phyloP scores from a whole-genome alignment of 768 basidiomycete genomes.

The Cyclocybe aegerita region DNA sequence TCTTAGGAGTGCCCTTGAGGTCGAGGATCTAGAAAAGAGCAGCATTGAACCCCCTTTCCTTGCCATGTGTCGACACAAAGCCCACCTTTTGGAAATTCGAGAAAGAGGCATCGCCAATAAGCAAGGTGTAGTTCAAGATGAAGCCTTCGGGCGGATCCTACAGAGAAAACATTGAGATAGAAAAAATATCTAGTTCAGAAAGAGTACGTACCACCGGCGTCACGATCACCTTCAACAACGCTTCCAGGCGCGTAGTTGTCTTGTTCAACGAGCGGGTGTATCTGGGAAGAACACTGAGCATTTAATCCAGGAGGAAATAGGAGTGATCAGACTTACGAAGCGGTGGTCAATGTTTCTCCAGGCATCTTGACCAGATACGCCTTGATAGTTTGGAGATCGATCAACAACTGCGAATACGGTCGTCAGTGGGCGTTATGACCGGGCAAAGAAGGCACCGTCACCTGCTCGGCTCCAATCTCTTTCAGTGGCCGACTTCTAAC shows the following conservation, averaged over 20 bases:
- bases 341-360: constrained; percentile 58
- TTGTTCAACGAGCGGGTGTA: constrained; percentile 84
- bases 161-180: background rate
- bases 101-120: constrained; percentile 93
- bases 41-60: background rate
- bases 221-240: constrained; percentile 91
- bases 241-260: constrained; percentile 80
- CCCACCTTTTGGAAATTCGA: constrained; percentile 96
- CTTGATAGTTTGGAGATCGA: constrained; percentile 89
- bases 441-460: constrained; percentile 20
- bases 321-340: constrained; percentile 41
- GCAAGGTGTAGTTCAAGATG: constrained; percentile 91
- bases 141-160: constrained; percentile 93
- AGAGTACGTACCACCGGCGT: constrained; percentile 74
- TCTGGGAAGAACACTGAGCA: constrained; percentile 36
- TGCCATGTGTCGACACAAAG: background rate
- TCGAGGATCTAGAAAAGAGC: constrained; percentile 71
- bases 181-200: background rate
- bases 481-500: constrained; percentile 89
- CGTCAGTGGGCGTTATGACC: background rate
- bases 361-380: constrained; percentile 81
- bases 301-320: background rate
- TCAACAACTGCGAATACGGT: constrained; percentile 46
- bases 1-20: constrained; percentile 87
- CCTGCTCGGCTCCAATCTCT: constrained; percentile 96